Base-by-base conservation (phyloP, 257 asterid species). In the Gentiana macrophylla region DNA sequence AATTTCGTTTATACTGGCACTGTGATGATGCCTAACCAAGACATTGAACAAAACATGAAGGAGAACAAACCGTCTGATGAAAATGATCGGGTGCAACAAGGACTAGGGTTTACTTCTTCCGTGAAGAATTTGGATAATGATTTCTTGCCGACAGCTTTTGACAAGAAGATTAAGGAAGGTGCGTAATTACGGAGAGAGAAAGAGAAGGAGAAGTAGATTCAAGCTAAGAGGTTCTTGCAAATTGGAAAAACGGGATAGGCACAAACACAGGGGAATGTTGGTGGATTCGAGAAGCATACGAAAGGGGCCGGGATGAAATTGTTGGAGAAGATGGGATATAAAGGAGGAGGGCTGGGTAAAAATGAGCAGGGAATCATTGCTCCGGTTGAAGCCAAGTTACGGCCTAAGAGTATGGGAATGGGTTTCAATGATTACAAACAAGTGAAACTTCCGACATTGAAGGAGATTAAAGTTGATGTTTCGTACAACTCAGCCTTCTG, bases 271-370 rank as follows among this genome's bases (percentile, higher is more conserved):
- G 73, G 64, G 59, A 79, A 76, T 44, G 86, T 84, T 43, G 94
- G 95, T 65, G 32, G 64, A 4, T 86, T 90, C 59, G 95, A 86
- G 71, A 77, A 76, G 79, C 78, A 82, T 61, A 84, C 95, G 8
- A 84, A 76, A 60, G 96, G 98, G 35, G 79, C 84, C 63, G 96
- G 96, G 56, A 3, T 53, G 85, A 84, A 70, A 70, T 65, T 91
- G 79, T 81, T 91, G 46, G 89, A 71, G 74, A 84, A 77, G 80
- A 91, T 86, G 96, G 98, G 98, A 13, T 86, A 86, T 60, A 79
- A 62, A 70, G 98, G 96, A 66, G 98, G 96, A 32, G 96, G 96
- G 36, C 89, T 91, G 65, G 98, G 98, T 57, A 91, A 77, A 74
- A 79, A 87, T 57, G 59, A 67, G 55, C 98, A 86, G 79, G 98